These are phyloP conservation scores for Daedaleopsis sinensis DNA, from an alignment of 768 basidiomycete genomes.

Conservation along the genomic window DNA sequence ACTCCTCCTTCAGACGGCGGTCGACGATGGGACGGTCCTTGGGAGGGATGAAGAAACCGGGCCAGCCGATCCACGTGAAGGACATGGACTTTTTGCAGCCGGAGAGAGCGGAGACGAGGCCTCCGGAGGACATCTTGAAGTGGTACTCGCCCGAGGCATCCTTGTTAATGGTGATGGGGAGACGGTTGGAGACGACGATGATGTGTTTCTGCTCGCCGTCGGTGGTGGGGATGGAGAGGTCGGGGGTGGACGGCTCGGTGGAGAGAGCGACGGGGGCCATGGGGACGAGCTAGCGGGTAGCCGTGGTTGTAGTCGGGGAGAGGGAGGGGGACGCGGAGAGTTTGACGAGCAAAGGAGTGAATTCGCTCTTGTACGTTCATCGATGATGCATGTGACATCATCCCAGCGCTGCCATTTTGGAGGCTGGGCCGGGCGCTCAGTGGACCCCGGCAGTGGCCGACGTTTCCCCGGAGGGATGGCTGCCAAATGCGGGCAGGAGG, in stretches of 20 bases:
- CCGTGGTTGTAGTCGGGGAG: neutral
- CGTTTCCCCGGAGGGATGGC: slow-evolving; percentile 15
- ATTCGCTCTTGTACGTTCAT: slow-evolving; percentile 21
- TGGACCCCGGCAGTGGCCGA: slow-evolving; percentile 12
- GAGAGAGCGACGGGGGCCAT: slow-evolving; percentile 15
- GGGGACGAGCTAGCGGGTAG: neutral
- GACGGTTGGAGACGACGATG: slow-evolving; percentile 94
- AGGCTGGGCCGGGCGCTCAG: slow-evolving; percentile 1
- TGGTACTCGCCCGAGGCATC: slow-evolving; percentile 92
- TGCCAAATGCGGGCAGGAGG: neutral
- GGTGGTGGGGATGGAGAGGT: slow-evolving; percentile 16
- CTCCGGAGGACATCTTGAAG: slow-evolving; percentile 99
- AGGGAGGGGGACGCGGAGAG: neutral
- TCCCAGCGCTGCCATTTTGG: slow-evolving; percentile 2
- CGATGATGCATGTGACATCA: slow-evolving; percentile 27
- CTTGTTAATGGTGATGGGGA: slow-evolving; percentile 94
- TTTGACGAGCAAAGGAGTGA: slow-evolving; percentile 16
- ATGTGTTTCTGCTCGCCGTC: slow-evolving; percentile 64
- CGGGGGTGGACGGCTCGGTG: slow-evolving; percentile 15
- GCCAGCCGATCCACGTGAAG: slow-evolving; percentile 98
- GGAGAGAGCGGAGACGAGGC: slow-evolving; percentile 94
- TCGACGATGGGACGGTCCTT: slow-evolving; percentile 93
- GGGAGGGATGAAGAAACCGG: slow-evolving; percentile 89
- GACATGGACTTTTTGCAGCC: slow-evolving; percentile 98
- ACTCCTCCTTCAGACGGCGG: slow-evolving; percentile 91